Conservation (phyloP, 2,329 filamentous ascomycete species). For the Tolypocladium nubicola region DNA sequence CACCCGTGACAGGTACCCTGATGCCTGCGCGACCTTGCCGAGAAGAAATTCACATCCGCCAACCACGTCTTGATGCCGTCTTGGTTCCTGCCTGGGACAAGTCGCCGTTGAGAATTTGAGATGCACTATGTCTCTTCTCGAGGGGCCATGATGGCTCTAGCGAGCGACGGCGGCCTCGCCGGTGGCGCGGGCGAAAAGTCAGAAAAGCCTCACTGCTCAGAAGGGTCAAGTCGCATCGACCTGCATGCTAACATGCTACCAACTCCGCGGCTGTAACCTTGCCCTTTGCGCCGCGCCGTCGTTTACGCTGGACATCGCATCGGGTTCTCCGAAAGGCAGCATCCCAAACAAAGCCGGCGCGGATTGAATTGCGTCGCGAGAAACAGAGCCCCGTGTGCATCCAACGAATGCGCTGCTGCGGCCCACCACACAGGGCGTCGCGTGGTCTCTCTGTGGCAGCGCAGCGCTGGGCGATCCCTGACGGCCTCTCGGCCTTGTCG, state of each 20-base stretch:
- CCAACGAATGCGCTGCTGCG: background rate
- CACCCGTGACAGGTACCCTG: background rate
- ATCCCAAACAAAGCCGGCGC: too few species aligned
- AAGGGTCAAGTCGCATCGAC: background rate
- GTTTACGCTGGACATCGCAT: background rate
- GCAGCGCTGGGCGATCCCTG: background rate
- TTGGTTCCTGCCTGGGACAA: background rate
- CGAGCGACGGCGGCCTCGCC: background rate
- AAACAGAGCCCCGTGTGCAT: too few species aligned
- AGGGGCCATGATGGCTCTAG: background rate
- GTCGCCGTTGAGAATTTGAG: background rate
- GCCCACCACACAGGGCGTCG: background rate
- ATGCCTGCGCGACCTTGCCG: background rate
- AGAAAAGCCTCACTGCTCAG: background rate
- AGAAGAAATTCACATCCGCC: background rate
- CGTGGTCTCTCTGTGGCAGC: too few species aligned
- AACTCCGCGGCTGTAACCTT: background rate
- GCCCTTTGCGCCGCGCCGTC: background rate
- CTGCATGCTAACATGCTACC: background rate
- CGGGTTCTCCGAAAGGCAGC: background rate
- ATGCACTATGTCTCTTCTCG: background rate
- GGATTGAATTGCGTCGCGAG: too few species aligned
- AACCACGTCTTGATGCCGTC: background rate
- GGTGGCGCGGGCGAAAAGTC: background rate
- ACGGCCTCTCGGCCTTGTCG: constrained; percentile 1